Base-by-base conservation (phyloP, 768 basidiomycete species). In the Tricholoma sp. region DNA sequence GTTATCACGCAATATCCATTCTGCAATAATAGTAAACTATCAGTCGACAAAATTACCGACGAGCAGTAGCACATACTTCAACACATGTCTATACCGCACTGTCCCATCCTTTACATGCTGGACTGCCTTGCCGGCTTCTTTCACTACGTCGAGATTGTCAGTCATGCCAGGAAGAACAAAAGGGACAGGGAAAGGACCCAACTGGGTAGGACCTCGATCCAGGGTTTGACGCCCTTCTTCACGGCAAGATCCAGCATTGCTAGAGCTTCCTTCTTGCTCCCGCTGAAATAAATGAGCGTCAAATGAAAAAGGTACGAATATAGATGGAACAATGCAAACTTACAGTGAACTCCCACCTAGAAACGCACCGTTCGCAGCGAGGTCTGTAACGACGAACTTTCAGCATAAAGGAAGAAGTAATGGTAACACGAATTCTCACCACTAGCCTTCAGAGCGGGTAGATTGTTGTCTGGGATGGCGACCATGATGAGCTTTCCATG, bases 231-330 rank as follows among this genome's bases (percentile, higher is more conserved):
- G 1, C 72, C 70, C 67, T 85, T 80, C 59, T 80, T 72, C 5
- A 76, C 77, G 1, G 82, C 83, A 29, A 88, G 75, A 52, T 81
- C 67, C 35, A 86, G 74, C 85, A 86, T 88, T 56, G 78, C 76
- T 16, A 75, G 54, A n/a, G 74, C 78, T 63, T 86, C 84, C 54
- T 76, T 72, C 71, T 83, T 84, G 67, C 73, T 79, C 37, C 84
- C 86, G 47, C 85, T 79, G 46, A 63, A 74, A 72, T 39, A 66
- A 67, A 24, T 67, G 69, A 24, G 70, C n/a, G n/a, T n/a, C n/a
- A n/a, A n/a, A n/a, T 29, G 59, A 61, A 1, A 4, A 57, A 39
- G 22, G 8, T 19, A 56, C 12, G 18, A 39, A 22, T 4, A 21
- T 21, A 61, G 59, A 8, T 35, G 9, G 4, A 19, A 19, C 19